Evolutionary conservation across 2,329 filamentous ascomycete species (phyloP), one percentile per base, ranked within the genome.

Genomic region (Arthrobotrys entomopaga): DNA sequence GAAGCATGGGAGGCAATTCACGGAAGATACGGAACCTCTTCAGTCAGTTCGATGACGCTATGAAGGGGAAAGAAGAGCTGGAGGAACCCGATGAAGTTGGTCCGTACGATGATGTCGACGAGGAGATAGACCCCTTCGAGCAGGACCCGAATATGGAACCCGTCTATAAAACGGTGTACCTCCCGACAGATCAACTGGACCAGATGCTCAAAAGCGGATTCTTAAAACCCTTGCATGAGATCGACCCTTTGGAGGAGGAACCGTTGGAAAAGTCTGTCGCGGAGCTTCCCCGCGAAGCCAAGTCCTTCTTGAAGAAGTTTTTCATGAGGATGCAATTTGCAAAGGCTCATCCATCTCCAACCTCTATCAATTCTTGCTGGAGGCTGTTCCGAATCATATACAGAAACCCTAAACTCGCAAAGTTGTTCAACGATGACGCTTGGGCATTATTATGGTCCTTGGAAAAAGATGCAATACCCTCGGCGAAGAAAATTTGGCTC

Each of bases 91-190:
- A 75, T 8, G 40, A 29, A 10, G 52, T 64, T 20, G 64, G 61
- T 13, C 57, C 57, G n/a, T 69, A 59, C 24, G 64, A 75, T 16
- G 71, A 75, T 42, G 52, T 75, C 22, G 71, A 75, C 43, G 71
- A 75, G 38, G 71, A 75, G 2, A 66, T 75, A 42, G 71, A 75
- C 34, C 57, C 63, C 8, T 67, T 58, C 38, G 71, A 67, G 22
- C 58, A 67, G 29, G 71, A 75, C 24, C 69, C 69, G 5, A 54
- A 60, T 40, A 54, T 66, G 49, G 54, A 60, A 22, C 69, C 69
- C n/a, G 61, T 61, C 15, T 73, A 73, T 38, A 73, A 73, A 24
- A 73, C 69, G 1, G 52, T 73, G 2, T 73, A 73, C 43, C 61
- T 73, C 15, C 69, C 69, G 7, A 66, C 59, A 15, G 56, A 66